Conservation (phyloP, 257 asterid species). For the Solanum paucissectum region DNA sequence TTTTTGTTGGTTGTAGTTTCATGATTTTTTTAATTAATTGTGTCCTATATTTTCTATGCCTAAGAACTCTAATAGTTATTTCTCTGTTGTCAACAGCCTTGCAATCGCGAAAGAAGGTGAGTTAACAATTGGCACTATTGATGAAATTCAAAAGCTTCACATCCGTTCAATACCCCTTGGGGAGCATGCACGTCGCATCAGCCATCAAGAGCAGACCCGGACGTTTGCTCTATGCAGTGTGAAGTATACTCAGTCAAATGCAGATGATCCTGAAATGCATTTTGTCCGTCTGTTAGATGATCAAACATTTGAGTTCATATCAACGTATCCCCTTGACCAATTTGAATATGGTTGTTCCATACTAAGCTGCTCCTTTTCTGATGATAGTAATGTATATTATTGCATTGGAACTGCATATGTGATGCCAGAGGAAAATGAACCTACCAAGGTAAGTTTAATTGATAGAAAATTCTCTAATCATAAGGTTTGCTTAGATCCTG, state of each 20-base stretch:
- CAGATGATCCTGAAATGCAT: conserved; percentile 76
- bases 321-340: conserved; percentile 74
- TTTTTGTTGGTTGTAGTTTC: not conserved
- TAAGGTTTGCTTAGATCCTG: not conserved
- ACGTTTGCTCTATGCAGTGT: conserved; percentile 82
- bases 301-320: conserved; percentile 87
- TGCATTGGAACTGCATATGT: conserved; percentile 96
- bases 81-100: conserved; percentile 48
- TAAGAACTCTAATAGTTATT: not conserved
- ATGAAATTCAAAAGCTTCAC: conserved; percentile 98
- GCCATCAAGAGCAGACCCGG: conserved; percentile 95
- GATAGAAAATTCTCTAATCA: not conserved
- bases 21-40: not conserved
- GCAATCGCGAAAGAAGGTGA: conserved; percentile 98
- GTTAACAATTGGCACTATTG: conserved; percentile 91
- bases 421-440: conserved; percentile 93
- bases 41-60: not conserved
- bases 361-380: conserved; percentile 94
- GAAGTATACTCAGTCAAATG: conserved; percentile 60
- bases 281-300: conserved; percentile 85
- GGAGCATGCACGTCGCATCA: conserved; percentile 95
- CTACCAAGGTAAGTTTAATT: conserved; percentile 54
- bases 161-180: conserved; percentile 93
- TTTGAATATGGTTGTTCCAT: conserved; percentile 86
- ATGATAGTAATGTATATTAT: conserved; percentile 75